Evolutionary conservation across 1,139 yeast genomes (phyloP).

Genomic region (Pichia sp.): DNA sequence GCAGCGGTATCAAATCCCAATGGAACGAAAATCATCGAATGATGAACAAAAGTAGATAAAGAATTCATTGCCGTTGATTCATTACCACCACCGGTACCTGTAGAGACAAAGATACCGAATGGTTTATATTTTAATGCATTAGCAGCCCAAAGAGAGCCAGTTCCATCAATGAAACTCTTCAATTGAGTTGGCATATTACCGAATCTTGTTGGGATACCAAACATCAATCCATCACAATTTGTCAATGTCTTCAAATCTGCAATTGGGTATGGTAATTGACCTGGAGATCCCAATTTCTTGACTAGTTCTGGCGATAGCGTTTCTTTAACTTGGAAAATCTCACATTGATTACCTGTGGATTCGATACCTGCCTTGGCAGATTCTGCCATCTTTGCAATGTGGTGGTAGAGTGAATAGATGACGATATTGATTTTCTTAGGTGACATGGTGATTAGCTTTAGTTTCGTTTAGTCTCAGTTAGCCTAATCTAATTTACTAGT

Average conservation of each 20-base stretch:
- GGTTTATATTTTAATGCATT: constrained; percentile 69
- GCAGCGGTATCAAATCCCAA: constrained; percentile 64
- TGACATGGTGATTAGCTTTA: background rate
- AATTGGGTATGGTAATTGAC: constrained; percentile 58
- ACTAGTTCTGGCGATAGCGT: constrained; percentile 62
- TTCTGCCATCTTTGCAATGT: constrained; percentile 59
- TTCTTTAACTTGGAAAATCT: constrained; percentile 72
- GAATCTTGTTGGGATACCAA: constrained; percentile 76
- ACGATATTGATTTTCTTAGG: constrained; percentile 35
- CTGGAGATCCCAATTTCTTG: constrained; percentile 54
- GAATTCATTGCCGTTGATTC: constrained; percentile 62
- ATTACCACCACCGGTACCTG: constrained; percentile 84
- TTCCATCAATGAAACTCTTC: constrained; percentile 71
- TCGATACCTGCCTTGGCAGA: constrained; percentile 63
- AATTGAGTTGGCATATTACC: constrained; percentile 79
- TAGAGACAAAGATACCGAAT: constrained; percentile 67
- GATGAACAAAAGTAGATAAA: constrained; percentile 63
- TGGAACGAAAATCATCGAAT: constrained; percentile 71
- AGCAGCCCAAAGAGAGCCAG: constrained; percentile 73
- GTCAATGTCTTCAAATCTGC: constrained; percentile 51
- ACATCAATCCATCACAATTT: constrained; percentile 64
- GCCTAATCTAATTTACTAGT: no score
- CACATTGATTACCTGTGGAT: constrained; percentile 64
- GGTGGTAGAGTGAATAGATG: constrained; percentile 77
- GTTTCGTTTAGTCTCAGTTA: no score